Base-by-base conservation (phyloP, 2,329 filamentous ascomycete species). In the Pleoardoris graminearum region DNA sequence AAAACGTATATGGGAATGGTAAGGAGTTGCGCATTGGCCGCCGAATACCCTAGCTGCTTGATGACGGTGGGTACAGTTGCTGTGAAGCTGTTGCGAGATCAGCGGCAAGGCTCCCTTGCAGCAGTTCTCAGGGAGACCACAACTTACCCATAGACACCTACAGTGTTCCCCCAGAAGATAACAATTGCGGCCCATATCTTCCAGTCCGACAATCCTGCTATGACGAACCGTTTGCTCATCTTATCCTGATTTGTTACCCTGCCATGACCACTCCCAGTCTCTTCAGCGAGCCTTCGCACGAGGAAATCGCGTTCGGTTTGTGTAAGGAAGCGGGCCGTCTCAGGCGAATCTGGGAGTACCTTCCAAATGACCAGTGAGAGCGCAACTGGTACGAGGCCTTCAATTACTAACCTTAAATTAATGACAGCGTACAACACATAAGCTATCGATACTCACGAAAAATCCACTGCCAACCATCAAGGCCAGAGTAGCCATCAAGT, bases 291-390 rank as follows among this genome's bases (percentile, higher is more conserved):
- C 17, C 70, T 54, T n/a, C 61, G 50, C 4, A 71, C 63, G 1
- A 74, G 56, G 30, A 73, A 55, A 39, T 70, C 67, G 11, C 70
- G 58, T 57, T 74, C 70, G 0, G 57, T 45, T 43, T 72, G 68
- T 0, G 67, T 71, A 11, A 74, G 58, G 29, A 73, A 74, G 7
- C 49, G 56, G 4, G 79, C 78, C 0, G 69, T 73, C 47, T 73
- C 70, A 0, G 71, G 71, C 21, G 60, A 82, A 57, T 84, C 80
- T 0, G 81, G 81, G 0, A 85, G 70, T 0, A 80, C 48, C 46
- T 84, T 82, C 68, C 79, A 82, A 11, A 83, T 75, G 4, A 74
- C 61, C 3, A 80, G 60, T 7, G 80, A 79, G 0, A 73, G 47
- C 2, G 59, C 58, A 7, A 73, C 60, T 6, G 71, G 69, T 27